phyloP scores from a whole-genome alignment of 148 eudicot genomes.

The Nepenthes mirabilis region DNA sequence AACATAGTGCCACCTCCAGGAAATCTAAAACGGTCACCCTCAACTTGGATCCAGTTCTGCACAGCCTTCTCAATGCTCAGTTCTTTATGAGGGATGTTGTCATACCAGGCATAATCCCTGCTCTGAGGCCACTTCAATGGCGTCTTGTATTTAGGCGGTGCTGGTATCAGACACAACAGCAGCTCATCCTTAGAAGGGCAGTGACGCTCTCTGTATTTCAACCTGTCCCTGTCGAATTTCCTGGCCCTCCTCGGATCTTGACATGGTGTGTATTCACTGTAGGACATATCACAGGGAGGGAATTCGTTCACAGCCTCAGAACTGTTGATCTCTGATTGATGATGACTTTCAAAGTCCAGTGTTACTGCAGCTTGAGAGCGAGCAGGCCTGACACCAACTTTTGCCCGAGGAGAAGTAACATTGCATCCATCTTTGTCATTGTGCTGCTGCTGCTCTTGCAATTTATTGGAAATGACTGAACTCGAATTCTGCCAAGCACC shows the following conservation, averaged over 20 bases:
- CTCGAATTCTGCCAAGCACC: constrained; percentile 67
- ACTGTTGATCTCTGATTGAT: constrained; percentile 33
- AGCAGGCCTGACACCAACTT: constrained; percentile 4
- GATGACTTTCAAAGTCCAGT: constrained; percentile 75
- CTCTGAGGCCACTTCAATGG: constrained; percentile 98
- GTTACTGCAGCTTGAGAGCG: constrained; percentile 4
- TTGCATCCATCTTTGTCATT: constrained; percentile 30
- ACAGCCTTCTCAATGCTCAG: constrained; percentile 91
- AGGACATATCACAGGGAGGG: constrained; percentile 55
- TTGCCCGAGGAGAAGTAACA: constrained; percentile 5
- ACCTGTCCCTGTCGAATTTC: constrained; percentile 60
- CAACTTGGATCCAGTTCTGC: constrained; percentile 92
- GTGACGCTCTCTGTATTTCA: constrained; percentile 81
- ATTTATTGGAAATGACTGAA: constrained; percentile 19
- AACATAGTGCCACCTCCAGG: constrained; percentile 99
- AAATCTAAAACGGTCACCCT: constrained; percentile 79
- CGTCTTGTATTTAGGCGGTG: constrained; percentile 76
- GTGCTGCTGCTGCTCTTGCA: constrained; percentile 17
- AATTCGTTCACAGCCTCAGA: constrained; percentile 21
- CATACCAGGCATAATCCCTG: constrained; percentile 80
- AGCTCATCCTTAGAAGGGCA: constrained; percentile 70
- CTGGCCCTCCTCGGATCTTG: constrained; percentile 59
- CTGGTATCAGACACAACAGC: constrained; percentile 62
- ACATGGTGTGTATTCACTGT: constrained; percentile 81
- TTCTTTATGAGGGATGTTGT: constrained; percentile 89